Percentiles rank a stretch among this genome's conserved stretches.
These are phyloP conservation scores for Solanum pimpinellifolium DNA, from an alignment of 257 asterid species.

Conservation along the genomic window DNA sequence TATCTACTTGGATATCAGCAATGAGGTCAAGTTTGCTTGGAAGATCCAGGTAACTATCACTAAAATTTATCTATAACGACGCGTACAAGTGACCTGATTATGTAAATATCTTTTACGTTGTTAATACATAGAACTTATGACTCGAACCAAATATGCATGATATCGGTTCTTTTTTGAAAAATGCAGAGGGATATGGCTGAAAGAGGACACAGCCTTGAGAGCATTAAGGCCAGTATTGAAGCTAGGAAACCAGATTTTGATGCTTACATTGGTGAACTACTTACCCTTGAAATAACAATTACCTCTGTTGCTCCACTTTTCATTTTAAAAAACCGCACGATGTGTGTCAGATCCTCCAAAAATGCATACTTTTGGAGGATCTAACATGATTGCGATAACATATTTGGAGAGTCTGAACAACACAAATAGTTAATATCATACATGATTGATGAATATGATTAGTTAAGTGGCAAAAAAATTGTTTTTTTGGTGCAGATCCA, in stretches of 20 bases:
- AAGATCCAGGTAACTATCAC: conserved; percentile 28
- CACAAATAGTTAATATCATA: no score
- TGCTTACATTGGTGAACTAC: conserved; percentile 72
- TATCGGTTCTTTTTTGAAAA: background rate
- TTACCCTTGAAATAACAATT: background rate
- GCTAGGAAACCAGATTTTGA: conserved; percentile 93
- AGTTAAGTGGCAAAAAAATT: background rate
- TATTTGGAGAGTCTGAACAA: background rate
- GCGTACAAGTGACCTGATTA: background rate
- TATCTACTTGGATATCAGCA: conserved; percentile 89
- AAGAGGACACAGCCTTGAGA: conserved; percentile 98
- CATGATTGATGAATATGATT: background rate
- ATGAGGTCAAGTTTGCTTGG: conserved; percentile 98
- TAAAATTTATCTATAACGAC: background rate
- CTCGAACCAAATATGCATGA: background rate
- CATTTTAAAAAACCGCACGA: no score
- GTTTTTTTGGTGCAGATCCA: conserved; percentile 41
- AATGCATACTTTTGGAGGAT: background rate
- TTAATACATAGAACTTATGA: background rate
- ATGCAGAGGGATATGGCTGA: conserved; percentile 99
- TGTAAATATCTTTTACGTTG: background rate
- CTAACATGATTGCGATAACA: background rate
- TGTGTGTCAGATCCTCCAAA: no score
- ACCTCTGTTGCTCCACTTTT: background rate
- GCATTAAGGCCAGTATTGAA: conserved; percentile 95